phyloP scores from a whole-genome alignment of 345 rosid genomes.

The Dipteronia dyeriana region DNA sequence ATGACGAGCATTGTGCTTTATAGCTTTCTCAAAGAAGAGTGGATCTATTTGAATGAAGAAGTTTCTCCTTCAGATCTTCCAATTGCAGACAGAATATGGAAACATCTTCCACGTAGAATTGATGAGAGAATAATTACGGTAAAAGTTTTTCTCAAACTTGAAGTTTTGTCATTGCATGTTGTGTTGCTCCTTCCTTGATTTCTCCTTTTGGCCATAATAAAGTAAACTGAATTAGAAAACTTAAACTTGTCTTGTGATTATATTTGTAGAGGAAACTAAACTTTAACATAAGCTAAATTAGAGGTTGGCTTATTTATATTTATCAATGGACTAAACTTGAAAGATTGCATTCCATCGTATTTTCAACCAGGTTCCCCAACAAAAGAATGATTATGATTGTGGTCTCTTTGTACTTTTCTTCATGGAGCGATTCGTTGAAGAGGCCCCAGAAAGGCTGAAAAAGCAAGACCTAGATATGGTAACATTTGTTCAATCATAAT shows the following conservation, averaged over 20 bases:
- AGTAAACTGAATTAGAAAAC: too few relatives aligned
- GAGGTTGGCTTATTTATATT: too few relatives aligned
- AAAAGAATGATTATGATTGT: conserved; percentile 88
- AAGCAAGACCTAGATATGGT: conserved; percentile 80
- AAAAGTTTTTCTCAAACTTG: conserved; percentile 15
- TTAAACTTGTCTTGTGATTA: too few relatives aligned
- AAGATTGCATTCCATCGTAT: not conserved
- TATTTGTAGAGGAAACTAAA: too few relatives aligned
- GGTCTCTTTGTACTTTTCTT: conserved; percentile 91
- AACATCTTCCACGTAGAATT: conserved; percentile 57
- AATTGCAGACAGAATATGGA: conserved; percentile 63
- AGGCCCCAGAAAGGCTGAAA: conserved; percentile 81
- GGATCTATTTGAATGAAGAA: conserved; percentile 62
- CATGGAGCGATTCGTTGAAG: conserved; percentile 80
- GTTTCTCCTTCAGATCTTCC: conserved; percentile 54
- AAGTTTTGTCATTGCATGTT: not conserved
- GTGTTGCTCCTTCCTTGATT: not conserved
- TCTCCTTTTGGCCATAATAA: too few relatives aligned
- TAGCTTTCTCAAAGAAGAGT: conserved; percentile 80
- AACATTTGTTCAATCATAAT: conserved; percentile 2
- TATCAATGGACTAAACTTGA: not conserved
- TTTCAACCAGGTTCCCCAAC: conserved; percentile 84
- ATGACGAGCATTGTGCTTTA: conserved; percentile 19
- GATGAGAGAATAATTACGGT: conserved; percentile 53
- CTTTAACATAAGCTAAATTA: too few relatives aligned